Base-by-base conservation (phyloP, 345 rosid species). In the Arabidopsis arenosa region DNA sequence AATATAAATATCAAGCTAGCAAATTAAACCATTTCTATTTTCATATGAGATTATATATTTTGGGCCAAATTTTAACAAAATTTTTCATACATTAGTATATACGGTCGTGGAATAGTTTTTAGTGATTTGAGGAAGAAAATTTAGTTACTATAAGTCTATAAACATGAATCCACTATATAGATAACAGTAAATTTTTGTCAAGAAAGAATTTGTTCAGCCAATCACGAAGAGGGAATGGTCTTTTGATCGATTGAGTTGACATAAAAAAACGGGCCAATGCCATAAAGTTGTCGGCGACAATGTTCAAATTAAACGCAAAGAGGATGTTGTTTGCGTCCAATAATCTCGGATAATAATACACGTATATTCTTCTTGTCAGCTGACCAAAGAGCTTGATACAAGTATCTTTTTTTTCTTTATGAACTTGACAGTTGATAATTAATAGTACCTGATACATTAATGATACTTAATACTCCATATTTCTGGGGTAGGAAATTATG, bases 251-350 rank as follows among this genome's bases (percentile, higher is more conserved):
- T 57, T 48, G 28, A 37, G 51, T 61, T 70, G 33, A 71, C 67
- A 28, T 28, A 4, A 51, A 28, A 62, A 36, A 28, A 7, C 1
- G 11, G 30, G 18, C 40, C 7, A 43, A 14, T 6, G 49, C 51
- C 41, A 41, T 51, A 5, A 72, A 72, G 53, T 28, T 72, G 76
- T 52, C 69, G 76, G 53, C 41, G 12, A 72, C 61, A 61, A 61
- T 68, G 57, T 65, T 63, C 54, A 63, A n/a, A n/a, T n/a, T n/a
- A n/a, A 5, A 63, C 9, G 61, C 51, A 63, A 54, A 55, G 39
- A 37, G 57, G 18, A 74, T 13, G 71, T 37, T 74, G 9, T 64
- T 21, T 11, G 18, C 48, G 4, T 35, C 64, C 77, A 64, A 4
- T 54, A 54, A 55, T 44, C 18, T 56, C 33, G 55, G 60, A 54